These are phyloP conservation scores for Platanthera zijinensis DNA, from an alignment of 106 monocot genomes.

Conservation along the genomic window DNA sequence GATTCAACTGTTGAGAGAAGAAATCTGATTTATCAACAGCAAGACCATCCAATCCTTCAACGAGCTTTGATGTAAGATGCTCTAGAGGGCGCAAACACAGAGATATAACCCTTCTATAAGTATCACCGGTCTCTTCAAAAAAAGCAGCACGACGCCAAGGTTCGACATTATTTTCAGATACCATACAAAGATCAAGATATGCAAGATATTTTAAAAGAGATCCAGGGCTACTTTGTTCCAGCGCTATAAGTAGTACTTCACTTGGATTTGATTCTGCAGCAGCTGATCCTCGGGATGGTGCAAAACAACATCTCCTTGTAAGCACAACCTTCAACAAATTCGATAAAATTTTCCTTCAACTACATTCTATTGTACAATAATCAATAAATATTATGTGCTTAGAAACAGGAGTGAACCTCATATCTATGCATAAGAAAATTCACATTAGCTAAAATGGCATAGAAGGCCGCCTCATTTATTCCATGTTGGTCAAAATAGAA, in stretches of 20 bases:
- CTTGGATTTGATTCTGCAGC: slow-evolving; percentile 95
- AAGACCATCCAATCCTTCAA: slow-evolving; percentile 51
- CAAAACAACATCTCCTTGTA: slow-evolving; percentile 76
- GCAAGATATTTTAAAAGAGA: slow-evolving; percentile 86
- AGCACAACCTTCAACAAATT: slow-evolving; percentile 54
- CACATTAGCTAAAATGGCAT: not conserved
- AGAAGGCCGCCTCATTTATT: not conserved
- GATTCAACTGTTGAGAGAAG: slow-evolving; percentile 48
- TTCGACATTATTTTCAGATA: slow-evolving; percentile 74
- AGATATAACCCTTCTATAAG: slow-evolving; percentile 64
- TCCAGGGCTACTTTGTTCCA: slow-evolving; percentile 77
- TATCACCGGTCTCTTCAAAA: slow-evolving; percentile 90
- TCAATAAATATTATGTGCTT: not conserved
- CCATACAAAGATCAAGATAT: slow-evolving; percentile 76
- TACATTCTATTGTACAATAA: not conserved
- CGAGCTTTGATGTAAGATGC: slow-evolving; percentile 55
- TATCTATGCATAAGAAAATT: not conserved
- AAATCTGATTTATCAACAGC: slow-evolving; percentile 48
- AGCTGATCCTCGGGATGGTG: slow-evolving; percentile 83
- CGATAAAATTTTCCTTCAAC: not conserved
- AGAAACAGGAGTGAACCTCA: not conserved
- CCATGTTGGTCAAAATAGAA: not conserved
- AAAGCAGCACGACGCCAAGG: slow-evolving; percentile 92
- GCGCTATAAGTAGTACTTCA: slow-evolving; percentile 63
- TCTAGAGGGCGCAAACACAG: slow-evolving; percentile 79